A percentile compares a stretch with the other conserved stretches of the same genome.
Evolutionary conservation across 768 basidiomycete species (phyloP).

Genomic region (Artomyces pyxidatus): DNA sequence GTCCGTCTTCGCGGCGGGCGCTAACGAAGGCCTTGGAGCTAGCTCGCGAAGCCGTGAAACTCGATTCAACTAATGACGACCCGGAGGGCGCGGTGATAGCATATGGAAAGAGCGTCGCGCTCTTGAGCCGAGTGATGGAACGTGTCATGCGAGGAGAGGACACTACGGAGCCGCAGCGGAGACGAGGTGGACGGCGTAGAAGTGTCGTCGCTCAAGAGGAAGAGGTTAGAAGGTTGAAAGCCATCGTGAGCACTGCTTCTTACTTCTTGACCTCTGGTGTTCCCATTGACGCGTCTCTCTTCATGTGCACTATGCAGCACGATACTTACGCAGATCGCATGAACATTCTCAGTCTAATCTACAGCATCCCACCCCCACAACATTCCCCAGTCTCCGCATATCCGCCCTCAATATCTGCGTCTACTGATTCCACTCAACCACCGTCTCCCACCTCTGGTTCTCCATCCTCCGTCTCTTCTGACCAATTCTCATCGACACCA

Average conservation of each 20-base stretch:
- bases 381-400: constrained; percentile 52
- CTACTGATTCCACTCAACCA: constrained; percentile 43
- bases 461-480: constrained; percentile 41
- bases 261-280: not conserved
- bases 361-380: constrained; percentile 74
- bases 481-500: constrained; percentile 20
- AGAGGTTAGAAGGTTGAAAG: constrained; percentile 77
- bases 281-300: constrained; percentile 3
- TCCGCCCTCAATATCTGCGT: constrained; percentile 33
- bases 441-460: constrained; percentile 43
- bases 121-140: constrained; percentile 90
- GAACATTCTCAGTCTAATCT: constrained; percentile 85
- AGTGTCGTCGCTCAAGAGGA: constrained; percentile 88
- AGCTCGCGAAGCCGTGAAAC: constrained; percentile 82
- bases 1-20: constrained; percentile 77
- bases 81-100: constrained; percentile 85
- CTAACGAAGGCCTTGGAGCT: constrained; percentile 81
- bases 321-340: constrained; percentile 94
- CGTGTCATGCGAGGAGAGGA: constrained; percentile 82
- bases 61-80: constrained; percentile 84
- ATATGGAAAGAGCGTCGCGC: constrained; percentile 77
- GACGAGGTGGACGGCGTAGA: constrained; percentile 53
- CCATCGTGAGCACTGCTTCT: constrained; percentile 78
- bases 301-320: constrained; percentile 43
- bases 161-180: constrained; percentile 53